These are phyloP conservation scores for Colletotrichum theobromicola DNA, from an alignment of 2,329 filamentous ascomycete species.

Conservation along the genomic window DNA sequence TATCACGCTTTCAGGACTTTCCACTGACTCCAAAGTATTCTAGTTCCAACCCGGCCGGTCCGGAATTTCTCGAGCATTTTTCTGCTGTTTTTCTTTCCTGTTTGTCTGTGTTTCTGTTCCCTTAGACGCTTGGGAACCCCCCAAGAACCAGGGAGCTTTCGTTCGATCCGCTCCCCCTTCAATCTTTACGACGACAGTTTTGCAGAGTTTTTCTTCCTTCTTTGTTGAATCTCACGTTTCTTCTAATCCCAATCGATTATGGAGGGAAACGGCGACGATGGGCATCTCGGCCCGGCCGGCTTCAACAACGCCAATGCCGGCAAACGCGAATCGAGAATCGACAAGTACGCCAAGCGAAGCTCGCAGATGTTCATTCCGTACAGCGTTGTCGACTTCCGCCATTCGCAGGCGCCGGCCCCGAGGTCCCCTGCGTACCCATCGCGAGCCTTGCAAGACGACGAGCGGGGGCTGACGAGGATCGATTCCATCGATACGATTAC, in stretches of 20 bases:
- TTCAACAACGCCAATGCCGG: not conserved
- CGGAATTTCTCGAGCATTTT: not conserved
- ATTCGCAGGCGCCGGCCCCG: not conserved
- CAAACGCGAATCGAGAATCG: not conserved
- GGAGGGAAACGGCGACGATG: not conserved
- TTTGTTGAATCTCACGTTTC: not conserved
- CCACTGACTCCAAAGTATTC: not conserved
- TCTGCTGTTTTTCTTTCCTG: not conserved
- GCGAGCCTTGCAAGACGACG: not conserved
- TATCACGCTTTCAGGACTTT: not conserved
- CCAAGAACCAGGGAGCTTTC: not conserved
- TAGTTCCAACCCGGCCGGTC: not conserved
- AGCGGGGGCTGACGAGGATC: not conserved
- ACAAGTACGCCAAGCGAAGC: conserved; percentile 1
- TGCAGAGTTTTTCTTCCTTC: not conserved
- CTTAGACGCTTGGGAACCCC: not conserved
- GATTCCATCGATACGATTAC: not conserved
- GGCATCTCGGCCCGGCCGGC: not conserved
- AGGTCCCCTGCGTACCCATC: not conserved
- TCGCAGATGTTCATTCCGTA: not conserved
- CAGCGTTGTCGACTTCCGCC: not conserved
- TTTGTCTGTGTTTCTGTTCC: not conserved
- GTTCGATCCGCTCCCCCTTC: not conserved
- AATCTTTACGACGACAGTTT: not conserved
- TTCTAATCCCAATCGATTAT: not conserved